These are phyloP conservation scores for Phytophthora chlamydospora DNA, from an alignment of 352 stramenopile species.

Conservation along the genomic window DNA sequence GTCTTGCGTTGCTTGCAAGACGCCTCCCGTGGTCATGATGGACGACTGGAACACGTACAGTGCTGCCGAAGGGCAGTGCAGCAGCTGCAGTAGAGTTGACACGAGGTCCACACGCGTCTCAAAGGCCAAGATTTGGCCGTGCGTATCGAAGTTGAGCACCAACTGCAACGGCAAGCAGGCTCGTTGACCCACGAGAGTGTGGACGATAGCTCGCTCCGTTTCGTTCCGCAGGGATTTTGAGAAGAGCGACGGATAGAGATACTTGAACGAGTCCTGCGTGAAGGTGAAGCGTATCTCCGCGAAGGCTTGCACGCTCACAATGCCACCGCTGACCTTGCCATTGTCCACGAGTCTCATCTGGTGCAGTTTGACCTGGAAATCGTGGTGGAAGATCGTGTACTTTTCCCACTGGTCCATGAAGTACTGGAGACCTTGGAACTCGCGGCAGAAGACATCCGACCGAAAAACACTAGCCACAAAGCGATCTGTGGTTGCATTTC, in stretches of 20 bases:
- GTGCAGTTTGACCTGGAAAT: slow-evolving; percentile 27
- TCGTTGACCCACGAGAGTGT: slow-evolving; percentile 24
- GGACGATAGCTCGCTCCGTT: slow-evolving; percentile 10
- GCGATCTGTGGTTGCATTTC: slow-evolving; percentile 1
- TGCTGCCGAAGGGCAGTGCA: slow-evolving; percentile 27
- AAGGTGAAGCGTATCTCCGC: slow-evolving; percentile 41
- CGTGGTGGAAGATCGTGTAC: slow-evolving; percentile 50
- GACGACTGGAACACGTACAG: slow-evolving; percentile 35
- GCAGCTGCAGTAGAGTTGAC: slow-evolving; percentile 39
- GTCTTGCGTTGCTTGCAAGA: slow-evolving; percentile 32
- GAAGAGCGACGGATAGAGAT: slow-evolving; percentile 44
- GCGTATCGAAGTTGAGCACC: slow-evolving; percentile 75
- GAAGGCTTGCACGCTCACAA: slow-evolving; percentile 35
- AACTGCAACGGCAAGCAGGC: slow-evolving; percentile 35
- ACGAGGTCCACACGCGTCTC: slow-evolving; percentile 52
- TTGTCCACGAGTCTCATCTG: slow-evolving; percentile 33
- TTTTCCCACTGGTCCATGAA: slow-evolving; percentile 51
- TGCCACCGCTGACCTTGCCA: slow-evolving; percentile 22
- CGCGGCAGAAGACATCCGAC: slow-evolving; percentile 38
- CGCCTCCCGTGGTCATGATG: slow-evolving; percentile 27
- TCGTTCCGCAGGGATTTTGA: slow-evolving; percentile 17
- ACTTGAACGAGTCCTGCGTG: slow-evolving; percentile 32
- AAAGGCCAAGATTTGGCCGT: slow-evolving; percentile 71
- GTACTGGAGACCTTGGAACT: slow-evolving; percentile 39
- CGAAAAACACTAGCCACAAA: slow-evolving; percentile 40